Conservation (phyloP, 371 early-diverging fungal genomes). For the Rhizopus arrhizus region DNA sequence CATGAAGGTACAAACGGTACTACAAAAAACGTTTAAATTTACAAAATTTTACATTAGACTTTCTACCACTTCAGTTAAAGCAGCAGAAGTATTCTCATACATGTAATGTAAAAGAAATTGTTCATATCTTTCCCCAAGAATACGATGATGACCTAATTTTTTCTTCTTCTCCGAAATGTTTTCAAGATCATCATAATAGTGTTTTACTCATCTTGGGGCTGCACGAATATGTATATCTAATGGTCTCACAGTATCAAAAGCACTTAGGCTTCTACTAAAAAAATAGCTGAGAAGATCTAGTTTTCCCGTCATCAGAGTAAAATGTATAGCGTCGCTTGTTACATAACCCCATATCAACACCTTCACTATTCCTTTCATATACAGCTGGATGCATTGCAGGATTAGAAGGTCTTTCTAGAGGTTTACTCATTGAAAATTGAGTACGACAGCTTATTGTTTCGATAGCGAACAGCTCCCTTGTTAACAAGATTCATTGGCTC, state of each 20-base stretch:
- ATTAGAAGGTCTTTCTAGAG: neutral
- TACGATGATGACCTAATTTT: neutral
- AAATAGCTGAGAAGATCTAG: neutral
- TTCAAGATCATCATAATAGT: constrained; percentile 11
- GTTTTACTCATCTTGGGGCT: constrained; percentile 4
- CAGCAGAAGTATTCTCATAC: constrained; percentile 5
- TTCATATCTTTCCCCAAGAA: neutral
- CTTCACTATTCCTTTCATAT: neutral
- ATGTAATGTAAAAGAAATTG: constrained; percentile 1
- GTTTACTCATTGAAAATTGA: too few species aligned
- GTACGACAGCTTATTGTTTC: too few species aligned
- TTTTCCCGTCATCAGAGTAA: neutral
- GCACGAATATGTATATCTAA: constrained; percentile 1
- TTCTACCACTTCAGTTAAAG: constrained; percentile 1
- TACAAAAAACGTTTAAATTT: too few species aligned
- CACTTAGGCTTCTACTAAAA: neutral
- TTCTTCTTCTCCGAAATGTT: constrained; percentile 6
- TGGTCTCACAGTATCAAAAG: neutral
- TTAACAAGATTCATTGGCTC: too few species aligned
- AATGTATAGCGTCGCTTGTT: neutral
- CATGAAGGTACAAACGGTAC: too few species aligned
- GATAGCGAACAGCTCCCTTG: too few species aligned
- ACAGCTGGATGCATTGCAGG: neutral
- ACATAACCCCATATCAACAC: neutral
- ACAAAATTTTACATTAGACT: neutral